phyloP scores from a whole-genome alignment of 1,139 yeast genomes.

The Yamadazyma dendronema region DNA sequence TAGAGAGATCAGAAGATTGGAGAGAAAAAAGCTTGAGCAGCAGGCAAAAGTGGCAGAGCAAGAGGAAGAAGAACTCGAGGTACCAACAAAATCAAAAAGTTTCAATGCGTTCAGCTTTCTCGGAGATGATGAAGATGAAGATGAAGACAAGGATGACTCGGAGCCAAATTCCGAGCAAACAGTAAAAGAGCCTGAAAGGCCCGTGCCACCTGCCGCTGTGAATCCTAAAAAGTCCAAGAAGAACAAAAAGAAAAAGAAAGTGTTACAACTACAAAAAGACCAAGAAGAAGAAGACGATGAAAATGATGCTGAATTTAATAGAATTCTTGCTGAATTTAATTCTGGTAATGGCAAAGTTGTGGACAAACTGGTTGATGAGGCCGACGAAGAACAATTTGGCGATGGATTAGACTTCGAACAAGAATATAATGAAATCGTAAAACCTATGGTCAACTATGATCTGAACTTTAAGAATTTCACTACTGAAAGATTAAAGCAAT shows the following conservation, averaged over 20 bases:
- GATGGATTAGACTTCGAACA: slow-evolving; percentile 30
- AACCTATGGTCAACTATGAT: slow-evolving; percentile 36
- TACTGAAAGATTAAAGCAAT: slow-evolving; percentile 34
- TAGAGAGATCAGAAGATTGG: slow-evolving; percentile 58
- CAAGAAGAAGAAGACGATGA: slow-evolving; percentile 15
- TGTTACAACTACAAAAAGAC: slow-evolving; percentile 7
- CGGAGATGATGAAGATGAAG: slow-evolving; percentile 37
- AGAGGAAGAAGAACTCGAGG: slow-evolving; percentile 12
- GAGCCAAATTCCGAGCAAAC: slow-evolving; percentile 9
- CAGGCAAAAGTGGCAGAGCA: slow-evolving; percentile 5
- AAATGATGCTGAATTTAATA: slow-evolving; percentile 44
- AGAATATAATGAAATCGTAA: slow-evolving; percentile 29
- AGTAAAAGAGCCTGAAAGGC: not conserved
- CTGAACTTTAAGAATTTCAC: slow-evolving; percentile 48
- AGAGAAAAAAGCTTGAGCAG: slow-evolving; percentile 38
- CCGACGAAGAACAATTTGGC: slow-evolving; percentile 10
- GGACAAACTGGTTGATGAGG: slow-evolving; percentile 18
- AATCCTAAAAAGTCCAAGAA: slow-evolving; percentile 2
- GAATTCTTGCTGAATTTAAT: slow-evolving; percentile 33
- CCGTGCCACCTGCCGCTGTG: too few species aligned
- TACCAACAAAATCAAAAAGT: slow-evolving; percentile 9
- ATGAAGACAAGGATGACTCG: slow-evolving; percentile 26
- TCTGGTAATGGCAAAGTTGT: slow-evolving; percentile 26
- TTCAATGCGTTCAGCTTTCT: slow-evolving; percentile 58
- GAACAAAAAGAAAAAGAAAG: slow-evolving; percentile 16